Evolutionary conservation across 495 filamentous ascomycete genomes (phyloP), one percentile per base, ranked within the genome.

Genomic region (Saxophila tyrrhenica): DNA sequence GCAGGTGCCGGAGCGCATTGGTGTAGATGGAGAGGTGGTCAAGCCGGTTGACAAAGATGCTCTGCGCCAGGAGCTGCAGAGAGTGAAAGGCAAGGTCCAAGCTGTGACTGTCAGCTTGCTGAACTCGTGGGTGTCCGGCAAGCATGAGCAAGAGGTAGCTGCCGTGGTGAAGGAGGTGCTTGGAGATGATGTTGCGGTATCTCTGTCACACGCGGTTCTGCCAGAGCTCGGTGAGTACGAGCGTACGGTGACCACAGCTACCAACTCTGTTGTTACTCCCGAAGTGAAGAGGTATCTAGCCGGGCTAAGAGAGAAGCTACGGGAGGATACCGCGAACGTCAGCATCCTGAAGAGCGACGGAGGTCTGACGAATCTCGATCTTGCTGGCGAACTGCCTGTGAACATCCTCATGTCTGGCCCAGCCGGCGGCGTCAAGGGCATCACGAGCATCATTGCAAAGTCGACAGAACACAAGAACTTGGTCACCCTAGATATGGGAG

Each of bases 401-500:
- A 70, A 72, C 19, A 74, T 75, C 50, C 63, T 76, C 0, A 71
- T 77, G 69, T 74, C 71, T 2, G 73, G 73, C 0, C 73, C 74
- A 1, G 74, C 74, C 17, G 73, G 73, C 39, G 73, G 74, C 25
- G 74, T 70, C 1, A 68, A 68, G 41, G 72, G 72, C 32, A 70
- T 74, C 15, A 72, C 71, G 7, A 72, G 73, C 44, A 65, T 71
- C 3, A 72, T 77, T 11, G 67, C 74, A 17, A 70, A 63, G 2
- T 67, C 67, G 29, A 75, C 74, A 0, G 63, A 66, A 5, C 73
- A 72, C 50, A 75, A 75, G 59, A 74, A 77, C 25, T 53, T 77
- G 0, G 75, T 76, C 22, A 77, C 74, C 0, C 39, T 77, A 11
- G 74, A 77, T 47, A 76, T 77, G 73, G 73, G 74, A 10, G 74